Base-by-base conservation (phyloP, 2,329 filamentous ascomycete genomes). In the Aspergillus unguis region DNA sequence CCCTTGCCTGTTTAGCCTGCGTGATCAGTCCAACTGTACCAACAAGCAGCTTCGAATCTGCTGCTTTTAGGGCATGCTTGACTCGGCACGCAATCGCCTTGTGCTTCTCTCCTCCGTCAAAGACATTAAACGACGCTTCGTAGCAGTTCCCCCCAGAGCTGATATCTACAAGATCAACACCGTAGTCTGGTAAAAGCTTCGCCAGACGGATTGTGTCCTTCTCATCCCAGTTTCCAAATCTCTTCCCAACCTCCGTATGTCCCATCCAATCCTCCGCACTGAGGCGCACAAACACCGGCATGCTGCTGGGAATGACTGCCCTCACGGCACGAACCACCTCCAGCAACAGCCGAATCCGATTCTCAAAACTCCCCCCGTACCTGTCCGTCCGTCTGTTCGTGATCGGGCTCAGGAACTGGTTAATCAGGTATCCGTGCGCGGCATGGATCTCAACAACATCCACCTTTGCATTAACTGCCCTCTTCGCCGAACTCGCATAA, bases 391-490 rank as follows among this genome's bases (percentile, higher is more conserved):
- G 67, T 37, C 66, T 65, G 60, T 80, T 81, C 41, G 67, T 65
- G 8, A 65, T 71, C 44, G 72, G 71, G 47, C 77, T 72, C 4
- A 72, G 56, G 58, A 79, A 80, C 49, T 79, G 75, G 48, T 80
- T 76, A 2, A 76, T 63, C 2, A 80, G 64, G 44, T 78, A 78
- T 9, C 72, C 77, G 55, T 77, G 77, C 6, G 58, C 73, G 4
- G 63, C 72, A 52, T 77, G 75, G 10, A 77, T 64, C 55, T 78
- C 76, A 0, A 78, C 70, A 2, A 71, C 75, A 56, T 77, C 76
- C 40, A 77, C 82, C 0, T 80, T 79, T 25, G 73, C 76, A 28
- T 74, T 72, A 2, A 84, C 71, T 0, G 81, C 81, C 66, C 68
- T 78, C 47, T 64, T 66, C 1, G 76, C 75, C 1, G 76, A 74